These are phyloP conservation scores for Orychophragmus violaceus DNA, from an alignment of 345 rosid genomes.

Conservation along the genomic window DNA sequence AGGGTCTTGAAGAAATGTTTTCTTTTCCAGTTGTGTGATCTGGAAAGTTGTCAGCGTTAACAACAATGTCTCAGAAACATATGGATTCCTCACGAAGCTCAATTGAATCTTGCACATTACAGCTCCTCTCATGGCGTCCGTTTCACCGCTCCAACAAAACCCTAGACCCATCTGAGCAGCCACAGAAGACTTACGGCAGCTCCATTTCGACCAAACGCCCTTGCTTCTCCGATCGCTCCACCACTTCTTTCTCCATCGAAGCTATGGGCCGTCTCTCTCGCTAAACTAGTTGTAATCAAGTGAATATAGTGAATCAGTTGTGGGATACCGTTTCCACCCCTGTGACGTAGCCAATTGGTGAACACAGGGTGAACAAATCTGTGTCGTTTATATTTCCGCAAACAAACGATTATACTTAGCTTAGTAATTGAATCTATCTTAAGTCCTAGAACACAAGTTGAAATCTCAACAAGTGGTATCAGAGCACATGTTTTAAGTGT, in stretches of 20 bases:
- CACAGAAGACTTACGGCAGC: slow-evolving; percentile 32
- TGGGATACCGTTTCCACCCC: too few relatives aligned
- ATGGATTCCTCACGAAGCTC: slow-evolving; percentile 46
- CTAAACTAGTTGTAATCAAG: too few relatives aligned
- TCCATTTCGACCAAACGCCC: slow-evolving; percentile 74
- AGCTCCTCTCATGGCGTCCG: slow-evolving; percentile 88
- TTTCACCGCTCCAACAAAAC: slow-evolving; percentile 47
- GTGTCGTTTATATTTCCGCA: too few relatives aligned
- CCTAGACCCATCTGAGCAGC: slow-evolving; percentile 35
- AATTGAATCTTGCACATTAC: slow-evolving; percentile 68
- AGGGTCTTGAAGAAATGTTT: not conserved
- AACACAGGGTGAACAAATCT: too few relatives aligned
- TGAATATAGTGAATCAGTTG: too few relatives aligned
- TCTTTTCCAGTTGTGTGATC: not conserved
- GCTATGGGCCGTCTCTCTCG: slow-evolving; percentile 64
- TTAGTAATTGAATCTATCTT: too few relatives aligned
- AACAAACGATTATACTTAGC: too few relatives aligned
- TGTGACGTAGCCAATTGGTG: too few relatives aligned
- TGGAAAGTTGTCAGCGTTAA: slow-evolving; percentile 11
- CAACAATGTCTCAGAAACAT: slow-evolving; percentile 45
- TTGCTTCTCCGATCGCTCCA: slow-evolving; percentile 86
- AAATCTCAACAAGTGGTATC: too few relatives aligned
- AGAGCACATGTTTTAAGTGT: too few relatives aligned
- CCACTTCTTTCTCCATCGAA: slow-evolving; percentile 64
- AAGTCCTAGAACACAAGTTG: too few relatives aligned